Evolutionary conservation across 306 rosid species (phyloP).

Genomic region (Inga oerstediana): DNA sequence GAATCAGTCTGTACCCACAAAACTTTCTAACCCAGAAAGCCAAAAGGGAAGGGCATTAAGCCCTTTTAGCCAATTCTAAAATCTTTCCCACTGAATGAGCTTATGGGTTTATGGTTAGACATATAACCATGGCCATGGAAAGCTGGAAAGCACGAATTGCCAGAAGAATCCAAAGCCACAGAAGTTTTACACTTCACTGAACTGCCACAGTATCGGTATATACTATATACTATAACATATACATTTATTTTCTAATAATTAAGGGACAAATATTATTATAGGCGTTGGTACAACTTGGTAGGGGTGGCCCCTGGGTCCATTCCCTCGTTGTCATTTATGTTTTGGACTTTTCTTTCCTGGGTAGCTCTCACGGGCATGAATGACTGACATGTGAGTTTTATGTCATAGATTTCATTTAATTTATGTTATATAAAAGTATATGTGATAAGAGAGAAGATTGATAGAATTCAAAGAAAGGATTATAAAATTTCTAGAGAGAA

Average conservation of each 20-base stretch:
- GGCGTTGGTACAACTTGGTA: no score
- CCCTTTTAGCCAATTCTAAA: slow-evolving; percentile 32
- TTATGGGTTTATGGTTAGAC: slow-evolving; percentile 13
- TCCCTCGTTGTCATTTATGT: slow-evolving; percentile 4
- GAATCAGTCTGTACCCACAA: slow-evolving; percentile 23
- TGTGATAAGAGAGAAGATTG: no score
- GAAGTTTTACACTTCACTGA: slow-evolving; percentile 36
- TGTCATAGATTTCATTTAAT: not conserved
- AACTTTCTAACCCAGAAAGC: slow-evolving; percentile 44
- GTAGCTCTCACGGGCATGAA: slow-evolving; percentile 34
- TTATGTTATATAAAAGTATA: no score
- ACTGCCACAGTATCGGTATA: slow-evolving; percentile 14
- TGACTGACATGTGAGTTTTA: not conserved
- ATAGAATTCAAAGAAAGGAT: no score
- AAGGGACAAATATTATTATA: not conserved
- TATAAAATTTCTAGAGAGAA: no score
- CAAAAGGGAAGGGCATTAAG: slow-evolving; percentile 33
- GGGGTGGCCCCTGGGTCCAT: not conserved
- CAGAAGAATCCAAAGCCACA: slow-evolving; percentile 93
- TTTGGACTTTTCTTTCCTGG: slow-evolving; percentile 24
- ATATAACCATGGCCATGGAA: slow-evolving; percentile 53
- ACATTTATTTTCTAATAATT: not conserved
- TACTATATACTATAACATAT: not conserved
- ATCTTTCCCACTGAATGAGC: slow-evolving; percentile 31
- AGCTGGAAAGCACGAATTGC: slow-evolving; percentile 83